Evolutionary conservation across 179 eudicot species (phyloP).

Genomic region (Heliamphora pulchella): DNA sequence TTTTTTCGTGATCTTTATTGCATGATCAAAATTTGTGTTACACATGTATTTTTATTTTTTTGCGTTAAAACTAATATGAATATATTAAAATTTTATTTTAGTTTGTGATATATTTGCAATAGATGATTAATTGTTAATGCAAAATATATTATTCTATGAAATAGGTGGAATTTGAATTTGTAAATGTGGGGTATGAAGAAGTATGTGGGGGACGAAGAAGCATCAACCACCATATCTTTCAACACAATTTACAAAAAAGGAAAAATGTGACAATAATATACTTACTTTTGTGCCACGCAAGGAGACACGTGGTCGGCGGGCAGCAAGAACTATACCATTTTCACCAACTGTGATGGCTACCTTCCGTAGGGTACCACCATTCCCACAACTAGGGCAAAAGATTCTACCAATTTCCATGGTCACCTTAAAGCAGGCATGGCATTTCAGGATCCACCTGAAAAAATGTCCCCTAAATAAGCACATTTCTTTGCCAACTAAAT

Average conservation of each 20-base stretch:
- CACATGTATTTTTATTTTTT: no score
- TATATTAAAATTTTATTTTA: no score
- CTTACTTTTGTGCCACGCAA: constrained; percentile 87
- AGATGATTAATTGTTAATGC: no score
- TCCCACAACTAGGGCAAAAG: constrained; percentile 91
- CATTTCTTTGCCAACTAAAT: constrained; percentile 2
- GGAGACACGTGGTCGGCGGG: constrained; percentile 69
- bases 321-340: constrained; percentile 74
- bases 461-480: constrained; percentile 15
- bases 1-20: no score
- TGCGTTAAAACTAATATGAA: no score
- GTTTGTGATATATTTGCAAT: no score
- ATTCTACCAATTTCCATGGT: constrained; percentile 75
- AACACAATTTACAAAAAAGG: neutral
- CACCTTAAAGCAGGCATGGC: constrained; percentile 88
- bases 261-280: neutral
- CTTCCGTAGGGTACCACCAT: constrained; percentile 93
- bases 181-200: no score
- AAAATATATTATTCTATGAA: no score
- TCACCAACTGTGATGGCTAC: constrained; percentile 95
- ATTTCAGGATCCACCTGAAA: constrained; percentile 88
- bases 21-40: no score
- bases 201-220: neutral
- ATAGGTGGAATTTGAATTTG: no score
- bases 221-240: neutral